Evolutionary conservation across 192 early-diverging fungal genomes (phyloP), one percentile per base, ranked within the genome.

Genomic region (Lobosporangium transversale): DNA sequence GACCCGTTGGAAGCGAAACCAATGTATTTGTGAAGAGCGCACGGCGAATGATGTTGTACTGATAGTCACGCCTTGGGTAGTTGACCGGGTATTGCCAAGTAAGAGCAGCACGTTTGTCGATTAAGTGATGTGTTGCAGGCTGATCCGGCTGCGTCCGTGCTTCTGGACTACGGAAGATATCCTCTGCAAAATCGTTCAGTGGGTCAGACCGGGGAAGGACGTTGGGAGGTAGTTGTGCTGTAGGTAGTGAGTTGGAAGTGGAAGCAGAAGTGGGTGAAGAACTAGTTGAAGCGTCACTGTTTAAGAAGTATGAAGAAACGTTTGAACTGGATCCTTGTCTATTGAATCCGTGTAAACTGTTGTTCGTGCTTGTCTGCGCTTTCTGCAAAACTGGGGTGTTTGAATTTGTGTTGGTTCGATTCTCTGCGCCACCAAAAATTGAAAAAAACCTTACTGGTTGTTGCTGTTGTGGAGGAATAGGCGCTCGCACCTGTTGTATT

Each of bases 21-120:
- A 98, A 82, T 18, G 94, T 96, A 68, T 98, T 98, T 53, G 85
- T 81, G 49, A 90, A 89, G 30, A 98, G 78, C 3, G 90, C 89
- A 1, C 82, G 84, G 45, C 88, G 83, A 30, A 95, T 90, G 33
- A 96, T 94, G 53, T 92, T 93, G 79, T 89, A 91, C 66, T 98
- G 96, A 79, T 98, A 98, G 33, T 87, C 92, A 27, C 96, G 92
- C 4, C 81, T 62, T 1, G 88, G 79, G 23, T 83, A 81, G 66
- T 94, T 94, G 27, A 84, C 85, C 0, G 93, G 93, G 63, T 93
- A 94, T 14, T 94, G 86, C 93, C 93, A 94, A 0, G 86, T 84
- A 11, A 82, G 63, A 1, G 85, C 44, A 14, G 82, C 80, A 33
- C 78, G 57, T 17, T 44, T 30, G 50, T 91, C 84, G 24, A 91